Percentiles rank a stretch among this genome's conserved stretches.
Evolutionary conservation across 257 asterid species (phyloP).

Genomic region (Lavandula angustifolia): DNA sequence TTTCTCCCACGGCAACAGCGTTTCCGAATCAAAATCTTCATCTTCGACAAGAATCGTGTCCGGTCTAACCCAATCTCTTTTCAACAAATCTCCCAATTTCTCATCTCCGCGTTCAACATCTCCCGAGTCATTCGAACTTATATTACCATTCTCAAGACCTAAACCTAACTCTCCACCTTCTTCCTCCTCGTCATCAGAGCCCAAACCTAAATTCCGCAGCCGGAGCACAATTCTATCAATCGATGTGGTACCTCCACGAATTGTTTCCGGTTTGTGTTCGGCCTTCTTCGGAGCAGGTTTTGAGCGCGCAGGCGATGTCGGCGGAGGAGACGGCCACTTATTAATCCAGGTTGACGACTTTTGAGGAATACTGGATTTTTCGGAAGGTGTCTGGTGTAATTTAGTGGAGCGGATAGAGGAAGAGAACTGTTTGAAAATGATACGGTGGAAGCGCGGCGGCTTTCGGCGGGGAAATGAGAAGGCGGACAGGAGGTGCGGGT

Average conservation of each 20-base stretch:
- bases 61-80: constrained; percentile 94
- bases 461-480: constrained; percentile 47
- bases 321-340: constrained; percentile 66
- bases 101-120: constrained; percentile 47
- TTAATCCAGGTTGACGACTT: constrained; percentile 57
- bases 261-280: constrained; percentile 40
- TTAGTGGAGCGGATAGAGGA: constrained; percentile 55
- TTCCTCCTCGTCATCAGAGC: constrained; percentile 52
- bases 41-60: constrained; percentile 65
- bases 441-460: constrained; percentile 42
- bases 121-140: constrained; percentile 22
- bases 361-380: constrained; percentile 28
- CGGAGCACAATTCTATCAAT: constrained; percentile 91
- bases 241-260: constrained; percentile 59
- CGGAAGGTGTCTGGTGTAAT: constrained; percentile 44
- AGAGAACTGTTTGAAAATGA: constrained; percentile 54
- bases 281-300: constrained; percentile 33
- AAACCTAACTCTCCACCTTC: constrained; percentile 34
- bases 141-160: constrained; percentile 24
- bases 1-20: constrained; percentile 88
- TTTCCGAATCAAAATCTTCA: constrained; percentile 47
- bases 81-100: constrained; percentile 91
- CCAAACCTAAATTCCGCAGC: constrained; percentile 78
- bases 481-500: constrained; percentile 50
- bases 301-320: constrained; percentile 29